These are phyloP conservation scores for Buddleja alternifolia DNA, from an alignment of 257 asterid species.

Conservation along the genomic window DNA sequence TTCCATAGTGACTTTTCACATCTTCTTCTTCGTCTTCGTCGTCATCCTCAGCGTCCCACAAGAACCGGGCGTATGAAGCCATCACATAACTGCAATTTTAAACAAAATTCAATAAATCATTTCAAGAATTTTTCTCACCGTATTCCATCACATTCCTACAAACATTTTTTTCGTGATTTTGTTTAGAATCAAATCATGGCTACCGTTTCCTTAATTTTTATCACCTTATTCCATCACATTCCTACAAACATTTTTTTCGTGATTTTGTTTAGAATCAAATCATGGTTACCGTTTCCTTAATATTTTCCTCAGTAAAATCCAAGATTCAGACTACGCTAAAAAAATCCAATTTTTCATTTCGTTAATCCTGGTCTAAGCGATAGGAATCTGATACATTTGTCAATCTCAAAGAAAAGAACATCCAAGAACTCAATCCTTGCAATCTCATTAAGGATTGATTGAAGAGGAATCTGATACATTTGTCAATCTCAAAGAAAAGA, in stretches of 20 bases:
- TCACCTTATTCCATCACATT: no score
- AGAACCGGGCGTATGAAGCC: constrained; percentile 88
- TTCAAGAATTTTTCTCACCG: no score
- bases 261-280: no score
- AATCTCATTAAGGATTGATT: constrained; percentile 7
- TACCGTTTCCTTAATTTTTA: background rate
- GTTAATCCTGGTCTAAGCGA: no score
- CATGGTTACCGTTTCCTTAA: background rate
- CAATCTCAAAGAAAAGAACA: background rate
- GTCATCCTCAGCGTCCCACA: constrained; percentile 82
- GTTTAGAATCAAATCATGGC: no score
- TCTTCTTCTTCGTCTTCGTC: constrained; percentile 40
- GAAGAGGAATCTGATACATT: no score
- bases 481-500: background rate
- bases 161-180: no score
- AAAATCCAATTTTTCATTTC: background rate
- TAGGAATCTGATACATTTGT: background rate
- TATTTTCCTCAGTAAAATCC: background rate
- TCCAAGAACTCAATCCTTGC: background rate
- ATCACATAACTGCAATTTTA: constrained; percentile 57
- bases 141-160: no score
- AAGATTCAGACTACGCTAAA: background rate
- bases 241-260: no score
- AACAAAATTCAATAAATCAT: background rate
- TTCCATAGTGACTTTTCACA: constrained; percentile 31